Evolutionary conservation across 2,329 filamentous ascomycete genomes (phyloP).

Genomic region (Domatiomyces catenatus): DNA sequence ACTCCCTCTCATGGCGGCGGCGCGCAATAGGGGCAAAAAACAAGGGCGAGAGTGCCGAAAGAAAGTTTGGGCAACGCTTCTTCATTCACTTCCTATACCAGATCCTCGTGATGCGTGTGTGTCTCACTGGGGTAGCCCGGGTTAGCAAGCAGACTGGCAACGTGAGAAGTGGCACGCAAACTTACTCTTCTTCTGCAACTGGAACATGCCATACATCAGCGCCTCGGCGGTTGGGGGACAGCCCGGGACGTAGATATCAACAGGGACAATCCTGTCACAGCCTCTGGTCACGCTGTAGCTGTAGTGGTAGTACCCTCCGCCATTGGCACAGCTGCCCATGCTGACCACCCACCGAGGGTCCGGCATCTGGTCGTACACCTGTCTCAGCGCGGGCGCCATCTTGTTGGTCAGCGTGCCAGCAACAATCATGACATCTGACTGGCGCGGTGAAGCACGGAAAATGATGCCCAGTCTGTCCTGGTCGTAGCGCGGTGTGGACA

Average conservation of each 20-base stretch:
- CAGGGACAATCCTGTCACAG: conserved; percentile 61
- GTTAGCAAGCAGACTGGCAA: conserved; percentile 2
- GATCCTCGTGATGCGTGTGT: conserved; percentile 34
- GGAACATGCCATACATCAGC: conserved; percentile 49
- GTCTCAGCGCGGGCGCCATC: conserved; percentile 79
- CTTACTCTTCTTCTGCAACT: conserved; percentile 54
- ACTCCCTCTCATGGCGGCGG: too few species aligned
- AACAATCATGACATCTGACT: conserved; percentile 87
- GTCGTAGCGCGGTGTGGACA: conserved; percentile 76
- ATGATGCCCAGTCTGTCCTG: conserved; percentile 81
- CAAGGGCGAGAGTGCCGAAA: neutral
- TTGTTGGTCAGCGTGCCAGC: conserved; percentile 89
- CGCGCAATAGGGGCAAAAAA: neutral
- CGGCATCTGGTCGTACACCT: conserved; percentile 93
- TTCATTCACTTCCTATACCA: conserved; percentile 35
- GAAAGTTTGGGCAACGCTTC: neutral
- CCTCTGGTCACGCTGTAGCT: conserved; percentile 63
- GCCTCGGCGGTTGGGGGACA: conserved; percentile 43
- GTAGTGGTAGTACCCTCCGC: conserved; percentile 77
- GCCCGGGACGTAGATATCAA: conserved; percentile 66
- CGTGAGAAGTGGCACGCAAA: neutral
- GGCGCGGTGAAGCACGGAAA: conserved; percentile 73
- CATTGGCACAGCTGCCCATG: conserved; percentile 75
- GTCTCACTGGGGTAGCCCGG: conserved; percentile 25
- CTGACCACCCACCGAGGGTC: conserved; percentile 76